These are phyloP conservation scores for Raphanus hybrid DNA, from an alignment of 441 rosid genomes.

Conservation along the genomic window DNA sequence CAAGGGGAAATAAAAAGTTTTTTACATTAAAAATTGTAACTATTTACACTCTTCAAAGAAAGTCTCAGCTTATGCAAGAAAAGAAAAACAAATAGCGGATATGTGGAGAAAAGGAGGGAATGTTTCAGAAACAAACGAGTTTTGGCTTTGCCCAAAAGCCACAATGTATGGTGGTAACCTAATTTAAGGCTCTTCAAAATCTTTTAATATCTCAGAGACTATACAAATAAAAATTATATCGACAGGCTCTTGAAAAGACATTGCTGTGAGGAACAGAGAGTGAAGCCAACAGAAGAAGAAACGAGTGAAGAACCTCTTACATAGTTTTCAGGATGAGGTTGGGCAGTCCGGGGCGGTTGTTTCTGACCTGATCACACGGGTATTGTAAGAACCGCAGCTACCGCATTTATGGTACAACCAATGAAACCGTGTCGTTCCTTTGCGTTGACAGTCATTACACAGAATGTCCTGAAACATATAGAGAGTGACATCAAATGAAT, in stretches of 20 bases:
- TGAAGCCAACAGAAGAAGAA: neutral
- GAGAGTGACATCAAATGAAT: slow-evolving; percentile 9
- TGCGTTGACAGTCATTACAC: slow-evolving; percentile 88
- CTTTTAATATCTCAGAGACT: slow-evolving; percentile 37
- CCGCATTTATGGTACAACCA: slow-evolving; percentile 96
- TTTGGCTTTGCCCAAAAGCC: slow-evolving; percentile 11
- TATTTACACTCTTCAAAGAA: slow-evolving; percentile 34
- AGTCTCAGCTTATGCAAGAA: slow-evolving; percentile 28
- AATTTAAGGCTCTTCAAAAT: slow-evolving; percentile 34
- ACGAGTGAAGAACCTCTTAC: slow-evolving; percentile 18
- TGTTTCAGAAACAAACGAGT: slow-evolving; percentile 29
- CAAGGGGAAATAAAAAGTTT: neutral
- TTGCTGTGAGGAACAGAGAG: slow-evolving; percentile 21
- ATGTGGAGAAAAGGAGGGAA: slow-evolving; percentile 19
- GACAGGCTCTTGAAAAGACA: slow-evolving; percentile 28
- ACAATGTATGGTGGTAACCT: slow-evolving; percentile 40
- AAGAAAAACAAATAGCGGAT: slow-evolving; percentile 13
- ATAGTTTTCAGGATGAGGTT: slow-evolving; percentile 39
- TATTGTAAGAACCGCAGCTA: slow-evolving; percentile 84
- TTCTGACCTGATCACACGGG: slow-evolving; percentile 75
- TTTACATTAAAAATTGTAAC: slow-evolving; percentile 23
- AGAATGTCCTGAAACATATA: slow-evolving; percentile 66
- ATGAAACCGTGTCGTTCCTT: slow-evolving; percentile 78
- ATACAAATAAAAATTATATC: slow-evolving; percentile 38
- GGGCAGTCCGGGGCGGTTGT: slow-evolving; percentile 45